Evolutionary conservation across 805 yeast species (phyloP).

Genomic region (Saccharomycodes ludwigii): DNA sequence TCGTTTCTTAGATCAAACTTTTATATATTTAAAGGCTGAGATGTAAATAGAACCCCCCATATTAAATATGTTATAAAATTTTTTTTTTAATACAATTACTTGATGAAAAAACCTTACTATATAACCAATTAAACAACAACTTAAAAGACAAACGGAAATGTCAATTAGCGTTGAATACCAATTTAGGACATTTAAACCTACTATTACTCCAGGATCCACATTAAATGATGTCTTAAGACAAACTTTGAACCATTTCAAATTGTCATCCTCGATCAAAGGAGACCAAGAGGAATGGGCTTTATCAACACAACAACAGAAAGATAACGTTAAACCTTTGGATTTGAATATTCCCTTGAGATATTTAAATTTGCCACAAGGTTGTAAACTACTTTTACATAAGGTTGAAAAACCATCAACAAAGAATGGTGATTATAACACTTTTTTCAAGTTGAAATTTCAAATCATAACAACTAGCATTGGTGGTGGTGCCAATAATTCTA

Average conservation of each 20-base stretch:
- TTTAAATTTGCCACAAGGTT: conserved; percentile 32
- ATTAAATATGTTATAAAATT: too few relatives aligned
- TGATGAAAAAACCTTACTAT: too few relatives aligned
- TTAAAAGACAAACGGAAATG: conserved; percentile 15
- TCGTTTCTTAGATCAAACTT: background rate
- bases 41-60: too few relatives aligned
- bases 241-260: conserved; percentile 27
- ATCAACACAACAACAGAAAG: too few relatives aligned
- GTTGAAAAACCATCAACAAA: too few relatives aligned
- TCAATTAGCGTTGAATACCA: conserved; percentile 26
- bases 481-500: too few relatives aligned
- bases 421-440: too few relatives aligned
- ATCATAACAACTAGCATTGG: too few relatives aligned
- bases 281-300: conserved; percentile 14
- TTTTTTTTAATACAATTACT: too few relatives aligned
- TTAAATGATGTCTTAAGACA: conserved; percentile 26
- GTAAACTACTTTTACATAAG: conserved; percentile 24
- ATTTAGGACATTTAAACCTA: conserved; percentile 22
- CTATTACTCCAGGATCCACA: conserved; percentile 24
- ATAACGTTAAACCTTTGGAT: conserved; percentile 24
- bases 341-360: conserved; percentile 32
- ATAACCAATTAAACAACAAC: background rate
- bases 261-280: conserved; percentile 12
- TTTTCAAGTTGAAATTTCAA: conserved; percentile 22
- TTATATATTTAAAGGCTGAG: too few relatives aligned